Conservation (phyloP, 2,329 filamentous ascomycete genomes). For the Aspergillus sp. region DNA sequence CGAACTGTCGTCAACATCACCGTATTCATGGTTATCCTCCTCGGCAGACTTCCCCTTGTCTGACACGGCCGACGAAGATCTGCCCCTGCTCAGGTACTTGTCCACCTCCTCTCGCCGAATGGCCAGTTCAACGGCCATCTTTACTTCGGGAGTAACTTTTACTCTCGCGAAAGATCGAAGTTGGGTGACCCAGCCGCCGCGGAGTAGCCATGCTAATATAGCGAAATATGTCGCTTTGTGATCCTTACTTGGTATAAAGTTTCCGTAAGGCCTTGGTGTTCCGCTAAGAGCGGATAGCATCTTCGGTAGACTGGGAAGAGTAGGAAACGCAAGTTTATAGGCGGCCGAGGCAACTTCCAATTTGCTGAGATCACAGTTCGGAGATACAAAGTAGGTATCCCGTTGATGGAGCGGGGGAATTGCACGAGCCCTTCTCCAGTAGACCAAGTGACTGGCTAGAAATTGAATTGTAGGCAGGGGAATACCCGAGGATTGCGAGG, state of each 20-base stretch:
- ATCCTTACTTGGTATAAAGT: constrained; percentile 80
- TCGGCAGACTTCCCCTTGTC: constrained; percentile 7
- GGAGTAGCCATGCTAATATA: constrained; percentile 90
- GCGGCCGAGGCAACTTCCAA: constrained; percentile 67
- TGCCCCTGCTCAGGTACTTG: constrained; percentile 33
- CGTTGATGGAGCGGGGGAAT: constrained; percentile 87
- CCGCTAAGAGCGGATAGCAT: constrained; percentile 83
- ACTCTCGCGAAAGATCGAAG: constrained; percentile 90
- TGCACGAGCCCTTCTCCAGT: constrained; percentile 89
- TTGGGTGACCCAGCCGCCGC: constrained; percentile 91
- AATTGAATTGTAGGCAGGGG: constrained; percentile 78
- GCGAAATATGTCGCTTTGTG: constrained; percentile 85
- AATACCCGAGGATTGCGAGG: constrained; percentile 63
- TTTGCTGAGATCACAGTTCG: constrained; percentile 76
- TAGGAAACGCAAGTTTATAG: constrained; percentile 78
- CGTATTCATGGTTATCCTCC: constrained; percentile 16
- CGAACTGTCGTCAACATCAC: constrained; percentile 25
- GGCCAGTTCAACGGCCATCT: constrained; percentile 74
- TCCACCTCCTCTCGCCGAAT: constrained; percentile 65
- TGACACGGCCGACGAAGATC: constrained; percentile 16
- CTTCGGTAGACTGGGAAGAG: constrained; percentile 77
- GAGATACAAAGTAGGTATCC: constrained; percentile 88
- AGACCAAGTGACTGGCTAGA: constrained; percentile 89
- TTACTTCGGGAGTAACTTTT: constrained; percentile 77
- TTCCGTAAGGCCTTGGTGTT: constrained; percentile 77